Percentiles rank a stretch among this genome's conserved stretches.
Evolutionary conservation across 2,329 filamentous ascomycete species (phyloP).

Genomic region (Diaporthe nobilis): DNA sequence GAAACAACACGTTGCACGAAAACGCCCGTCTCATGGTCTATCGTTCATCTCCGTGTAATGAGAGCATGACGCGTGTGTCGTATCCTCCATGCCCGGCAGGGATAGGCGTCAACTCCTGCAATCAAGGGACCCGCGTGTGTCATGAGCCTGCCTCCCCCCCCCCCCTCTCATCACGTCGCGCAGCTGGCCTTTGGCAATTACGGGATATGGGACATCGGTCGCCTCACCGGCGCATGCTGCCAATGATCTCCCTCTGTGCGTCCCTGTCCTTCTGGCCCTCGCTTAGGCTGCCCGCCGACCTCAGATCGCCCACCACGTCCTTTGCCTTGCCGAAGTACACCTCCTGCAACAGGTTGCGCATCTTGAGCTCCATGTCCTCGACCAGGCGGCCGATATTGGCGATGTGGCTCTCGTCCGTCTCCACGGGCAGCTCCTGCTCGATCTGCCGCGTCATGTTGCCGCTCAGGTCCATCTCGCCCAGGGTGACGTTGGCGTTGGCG

Average conservation of each 20-base stretch:
- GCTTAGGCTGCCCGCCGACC: constrained; percentile 87
- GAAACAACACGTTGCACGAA: constrained; percentile 34
- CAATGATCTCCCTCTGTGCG: constrained; percentile 90
- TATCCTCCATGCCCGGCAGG: constrained; percentile 33
- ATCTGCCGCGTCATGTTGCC: constrained; percentile 99
- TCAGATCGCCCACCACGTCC: constrained; percentile 95
- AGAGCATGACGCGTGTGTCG: constrained; percentile 30
- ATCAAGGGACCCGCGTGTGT: constrained; percentile 21
- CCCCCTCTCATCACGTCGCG: not conserved
- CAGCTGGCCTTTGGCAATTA: not conserved
- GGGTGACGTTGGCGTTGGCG: constrained; percentile 62
- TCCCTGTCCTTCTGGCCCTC: constrained; percentile 88
- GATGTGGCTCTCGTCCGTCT: constrained; percentile 93
- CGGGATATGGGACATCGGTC: not conserved
- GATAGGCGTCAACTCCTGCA: constrained; percentile 30
- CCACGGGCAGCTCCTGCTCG: constrained; percentile 90
- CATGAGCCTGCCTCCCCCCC: constrained; percentile 1
- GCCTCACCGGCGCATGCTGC: constrained; percentile 64
- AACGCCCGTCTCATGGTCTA: constrained; percentile 37
- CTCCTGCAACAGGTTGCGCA: constrained; percentile 97
- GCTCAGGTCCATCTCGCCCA: constrained; percentile 91
- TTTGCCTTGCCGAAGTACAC: constrained; percentile 99
- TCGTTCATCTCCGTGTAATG: constrained; percentile 37
- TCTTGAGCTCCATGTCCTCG: constrained; percentile 99
- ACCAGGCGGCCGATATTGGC: constrained; percentile 94